phyloP scores from a whole-genome alignment of 768 basidiomycete genomes.

The Clitopilus hobsonii region DNA sequence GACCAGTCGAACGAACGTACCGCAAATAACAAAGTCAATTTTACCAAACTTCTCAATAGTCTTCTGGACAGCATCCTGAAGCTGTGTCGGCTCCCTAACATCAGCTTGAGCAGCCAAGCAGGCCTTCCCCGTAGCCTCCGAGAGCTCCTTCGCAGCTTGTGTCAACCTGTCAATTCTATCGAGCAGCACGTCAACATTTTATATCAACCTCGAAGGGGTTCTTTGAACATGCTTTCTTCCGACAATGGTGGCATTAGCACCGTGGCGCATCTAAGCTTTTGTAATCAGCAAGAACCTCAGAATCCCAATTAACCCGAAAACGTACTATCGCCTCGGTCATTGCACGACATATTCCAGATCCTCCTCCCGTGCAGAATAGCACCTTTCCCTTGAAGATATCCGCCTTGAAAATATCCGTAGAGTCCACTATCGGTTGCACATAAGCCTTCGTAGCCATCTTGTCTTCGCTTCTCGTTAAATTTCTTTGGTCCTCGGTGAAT shows the following conservation, averaged over 20 bases:
- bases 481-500: too few species aligned
- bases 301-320: too few species aligned
- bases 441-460: conserved; percentile 38
- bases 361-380: conserved; percentile 86
- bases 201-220: neutral
- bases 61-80: conserved; percentile 71
- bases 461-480: conserved; percentile 1
- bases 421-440: conserved; percentile 44
- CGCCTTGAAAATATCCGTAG: conserved; percentile 62
- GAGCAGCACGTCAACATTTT: neutral
- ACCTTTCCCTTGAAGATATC: conserved; percentile 91
- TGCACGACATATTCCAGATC: conserved; percentile 86
- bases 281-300: neutral
- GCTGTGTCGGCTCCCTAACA: conserved; percentile 69
- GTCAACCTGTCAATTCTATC: conserved; percentile 67
- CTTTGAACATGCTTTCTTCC: conserved; percentile 69
- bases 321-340: conserved; percentile 83
- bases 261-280: conserved; percentile 67
- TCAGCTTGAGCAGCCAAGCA: conserved; percentile 79
- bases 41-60: conserved; percentile 74
- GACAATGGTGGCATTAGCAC: conserved; percentile 76
- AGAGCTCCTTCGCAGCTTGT: conserved; percentile 66
- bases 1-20: conserved; percentile 32
- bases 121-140: conserved; percentile 57
- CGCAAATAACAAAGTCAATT: conserved; percentile 95